A percentile compares a stretch with the other conserved stretches of the same genome.
These are phyloP conservation scores for Pythium brassicae DNA, from an alignment of 352 stramenopile species.

Conservation along the genomic window DNA sequence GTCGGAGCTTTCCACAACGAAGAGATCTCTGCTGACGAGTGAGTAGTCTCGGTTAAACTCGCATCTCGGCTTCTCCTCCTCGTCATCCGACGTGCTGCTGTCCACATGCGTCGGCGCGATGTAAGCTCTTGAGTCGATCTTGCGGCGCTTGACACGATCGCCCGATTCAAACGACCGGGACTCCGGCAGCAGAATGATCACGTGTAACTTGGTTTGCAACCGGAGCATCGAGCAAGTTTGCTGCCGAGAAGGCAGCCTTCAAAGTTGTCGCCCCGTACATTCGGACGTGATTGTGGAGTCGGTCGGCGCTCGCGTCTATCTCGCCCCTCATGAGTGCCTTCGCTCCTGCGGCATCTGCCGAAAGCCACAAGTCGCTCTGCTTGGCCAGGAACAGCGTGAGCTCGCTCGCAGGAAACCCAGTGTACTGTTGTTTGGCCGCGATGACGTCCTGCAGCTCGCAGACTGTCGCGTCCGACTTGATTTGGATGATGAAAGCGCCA, in stretches of 20 bases:
- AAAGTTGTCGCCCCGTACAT: not conserved
- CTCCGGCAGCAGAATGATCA: not conserved
- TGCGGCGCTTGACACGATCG: not conserved
- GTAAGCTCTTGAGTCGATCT: too few species aligned
- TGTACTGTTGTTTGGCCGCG: not conserved
- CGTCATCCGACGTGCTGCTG: too few species aligned
- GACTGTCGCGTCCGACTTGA: not conserved
- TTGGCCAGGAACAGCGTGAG: not conserved
- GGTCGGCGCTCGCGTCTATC: not conserved
- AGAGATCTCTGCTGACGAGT: too few species aligned
- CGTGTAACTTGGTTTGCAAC: not conserved
- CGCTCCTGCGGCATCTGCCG: not conserved
- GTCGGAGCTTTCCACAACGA: too few species aligned
- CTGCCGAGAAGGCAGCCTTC: not conserved
- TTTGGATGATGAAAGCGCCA: not conserved
- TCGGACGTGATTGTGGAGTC: not conserved
- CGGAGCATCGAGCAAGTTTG: not conserved
- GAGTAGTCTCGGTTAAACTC: too few species aligned
- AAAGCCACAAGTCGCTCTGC: not conserved
- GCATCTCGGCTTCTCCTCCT: too few species aligned
- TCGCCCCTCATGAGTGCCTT: not conserved
- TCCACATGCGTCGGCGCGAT: too few species aligned
- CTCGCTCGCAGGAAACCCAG: not conserved
- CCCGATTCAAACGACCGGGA: too few species aligned
- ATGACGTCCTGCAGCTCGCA: not conserved